Percentiles rank a stretch among this genome's conserved stretches.
Conservation (phyloP, 2,329 filamentous ascomycete species). For the Fusarium marasasianum region DNA sequence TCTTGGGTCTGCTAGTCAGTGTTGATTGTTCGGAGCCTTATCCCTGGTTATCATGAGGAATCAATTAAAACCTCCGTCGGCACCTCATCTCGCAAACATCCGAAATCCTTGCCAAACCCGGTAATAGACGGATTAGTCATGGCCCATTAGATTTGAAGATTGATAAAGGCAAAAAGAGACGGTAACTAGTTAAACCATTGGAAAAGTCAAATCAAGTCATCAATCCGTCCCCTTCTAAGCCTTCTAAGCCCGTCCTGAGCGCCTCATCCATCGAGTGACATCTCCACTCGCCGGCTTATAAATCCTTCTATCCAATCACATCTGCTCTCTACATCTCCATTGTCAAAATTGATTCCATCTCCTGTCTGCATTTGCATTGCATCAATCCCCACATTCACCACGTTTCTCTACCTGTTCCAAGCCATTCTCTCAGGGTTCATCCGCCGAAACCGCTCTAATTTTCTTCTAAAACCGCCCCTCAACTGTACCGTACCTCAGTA, state of each 20-base stretch:
- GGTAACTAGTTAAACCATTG: background rate
- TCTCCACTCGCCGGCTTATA: constrained; percentile 19
- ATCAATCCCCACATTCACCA: constrained; percentile 13
- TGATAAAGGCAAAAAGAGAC: constrained; percentile 21
- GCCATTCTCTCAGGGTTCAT: constrained; percentile 9
- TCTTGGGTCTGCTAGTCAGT: background rate
- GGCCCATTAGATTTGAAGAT: constrained; percentile 9
- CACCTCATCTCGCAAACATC: background rate
- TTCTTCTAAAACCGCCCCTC: constrained; percentile 21
- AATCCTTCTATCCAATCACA: constrained; percentile 29
- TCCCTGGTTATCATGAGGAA: constrained; percentile 32
- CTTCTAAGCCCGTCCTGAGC: constrained; percentile 6
- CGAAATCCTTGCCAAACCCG: background rate
- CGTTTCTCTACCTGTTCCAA: background rate
- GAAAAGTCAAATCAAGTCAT: background rate
- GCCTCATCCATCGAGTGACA: background rate
- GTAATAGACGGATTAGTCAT: constrained; percentile 13
- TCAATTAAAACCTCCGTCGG: constrained; percentile 17
- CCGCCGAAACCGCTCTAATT: constrained; percentile 30
- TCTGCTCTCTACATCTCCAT: background rate
- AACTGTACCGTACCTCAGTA: background rate
- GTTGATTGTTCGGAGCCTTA: background rate
- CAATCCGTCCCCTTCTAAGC: background rate
- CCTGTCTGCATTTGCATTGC: constrained; percentile 11
- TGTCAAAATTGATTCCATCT: constrained; percentile 32